Base-by-base conservation (phyloP, 805 yeast genomes). In the Kazachstania martiniae region DNA sequence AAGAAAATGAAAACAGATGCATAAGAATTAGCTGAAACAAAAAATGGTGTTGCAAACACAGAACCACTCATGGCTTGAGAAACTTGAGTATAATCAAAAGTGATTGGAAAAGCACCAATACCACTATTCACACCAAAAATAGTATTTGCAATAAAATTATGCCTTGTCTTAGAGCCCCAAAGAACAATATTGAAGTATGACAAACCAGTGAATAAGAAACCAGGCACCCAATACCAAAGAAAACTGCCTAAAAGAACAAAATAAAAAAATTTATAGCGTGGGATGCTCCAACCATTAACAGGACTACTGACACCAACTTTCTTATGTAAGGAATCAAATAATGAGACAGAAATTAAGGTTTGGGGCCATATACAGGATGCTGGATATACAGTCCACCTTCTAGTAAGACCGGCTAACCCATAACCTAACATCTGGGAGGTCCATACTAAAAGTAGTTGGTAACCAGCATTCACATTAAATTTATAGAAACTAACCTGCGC, bases 221-320 rank as follows among this genome's bases (percentile, higher is more conserved):
- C 79, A 3, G 85, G 84, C 41, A 79, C 79, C n/a, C n/a, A 77
- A 46, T 72, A 72, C 68, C 76, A 77, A 3, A 65, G 39, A 42
- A 75, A 74, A 16, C 65, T 50, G n/a, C 55, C 50, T 12, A 43
- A 31, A 32, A 71, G 61, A 2, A 61, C 62, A 22, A 59, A 32
- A 19, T 61, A 38, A 54, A 77, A 76, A 41, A 73, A 68, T 33
- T 51, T 57, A 42, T 63, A 66, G 33, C 76, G 62, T 4, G 72
- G 58, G 26, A 75, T 61, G 22, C 49, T 65, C 84, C 84, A 76
- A 3, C 82, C 81, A 44, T 71, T 62, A 19, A 72, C 66, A 5
- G 47, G 46, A 40, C 65, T 65, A 45, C 63, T 62, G 8, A 48
- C 58, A 40, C 63, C 51, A 41, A 60, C 35, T n/a, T 49, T 37